A percentile compares a stretch with the other conserved stretches of the same genome.
These are phyloP conservation scores for Fraxinus anomala DNA, from an alignment of 257 asterid species.

Conservation along the genomic window DNA sequence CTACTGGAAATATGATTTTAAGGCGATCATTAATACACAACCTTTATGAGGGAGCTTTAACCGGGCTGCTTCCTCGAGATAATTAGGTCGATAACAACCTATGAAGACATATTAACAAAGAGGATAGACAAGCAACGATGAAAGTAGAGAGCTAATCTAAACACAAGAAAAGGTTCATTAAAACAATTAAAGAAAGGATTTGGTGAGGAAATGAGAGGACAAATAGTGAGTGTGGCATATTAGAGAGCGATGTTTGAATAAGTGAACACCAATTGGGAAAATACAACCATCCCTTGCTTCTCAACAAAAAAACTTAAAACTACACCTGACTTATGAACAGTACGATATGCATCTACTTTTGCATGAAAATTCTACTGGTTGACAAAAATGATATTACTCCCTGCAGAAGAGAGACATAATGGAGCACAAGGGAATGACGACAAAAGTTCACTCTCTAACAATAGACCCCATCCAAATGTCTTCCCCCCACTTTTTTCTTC, in stretches of 20 bases:
- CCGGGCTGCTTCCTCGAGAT: no score
- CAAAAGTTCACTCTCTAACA: background rate
- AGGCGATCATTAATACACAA: no score
- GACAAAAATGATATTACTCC: background rate
- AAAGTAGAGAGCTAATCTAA: no score
- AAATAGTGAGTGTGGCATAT: no score
- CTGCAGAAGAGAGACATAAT: background rate
- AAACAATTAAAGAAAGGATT: no score
- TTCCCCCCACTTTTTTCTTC: background rate
- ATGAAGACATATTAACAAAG: no score
- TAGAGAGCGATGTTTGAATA: background rate
- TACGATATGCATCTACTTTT: background rate
- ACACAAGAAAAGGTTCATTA: no score
- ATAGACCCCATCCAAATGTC: background rate
- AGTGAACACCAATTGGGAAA: background rate
- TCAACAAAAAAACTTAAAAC: background rate
- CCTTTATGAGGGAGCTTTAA: no score
- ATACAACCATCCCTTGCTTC: background rate
- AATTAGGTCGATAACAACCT: no score
- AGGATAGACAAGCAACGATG: no score
- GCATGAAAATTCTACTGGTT: background rate
- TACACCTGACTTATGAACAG: background rate
- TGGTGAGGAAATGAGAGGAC: no score
- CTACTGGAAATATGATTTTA: no score
- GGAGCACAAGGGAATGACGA: background rate